Evolutionary conservation across 441 rosid species (phyloP), one percentile per base, ranked within the genome.

Genomic region (Kokia cookei): DNA sequence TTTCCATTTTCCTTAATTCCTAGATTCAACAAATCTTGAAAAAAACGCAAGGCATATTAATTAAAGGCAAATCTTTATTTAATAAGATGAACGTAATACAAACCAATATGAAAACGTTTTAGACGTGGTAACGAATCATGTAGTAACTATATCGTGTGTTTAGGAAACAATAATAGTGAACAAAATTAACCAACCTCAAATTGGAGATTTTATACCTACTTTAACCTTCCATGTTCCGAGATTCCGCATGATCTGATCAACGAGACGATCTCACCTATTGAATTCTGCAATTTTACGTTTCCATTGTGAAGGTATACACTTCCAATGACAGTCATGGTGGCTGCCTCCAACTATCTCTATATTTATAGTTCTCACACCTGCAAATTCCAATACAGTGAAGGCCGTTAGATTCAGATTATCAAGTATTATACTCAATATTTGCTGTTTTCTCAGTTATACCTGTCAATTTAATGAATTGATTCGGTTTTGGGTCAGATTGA

Each of bases 131-230:
- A 48, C 50, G 71, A 67, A 51, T 29, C 45, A 50, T 27, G 14
- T 48, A 5, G 27, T 10, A 5, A n/a, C 60, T 29, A 9, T 17
- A 51, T 55, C 13, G 5, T 19, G 59, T 19, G 19, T 2, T n/a
- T 10, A 53, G 24, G 15, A 47, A 48, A 58, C n/a, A 58, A 26
- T n/a, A 14, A 45, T 29, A 29, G 58, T 47, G 29, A 47, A 61
- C 57, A 76, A 50, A 74, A 74, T 29, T 47, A 65, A 65, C 67
- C 45, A 70, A 72, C 71, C 76, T 75, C 63, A 58, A 19, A 27
- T 53, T 59, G 69, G 79, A 75, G 85, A 68, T 17, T 51, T 60
- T 32, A 59, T 69, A n/a, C 13, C 14, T 7, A 26, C 53, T 50
- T 57, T 15, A 15, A 0, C 51, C 71, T 64, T 29, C 58, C 71